phyloP scores from a whole-genome alignment of 768 basidiomycete species.

The Lenzites betulinus region DNA sequence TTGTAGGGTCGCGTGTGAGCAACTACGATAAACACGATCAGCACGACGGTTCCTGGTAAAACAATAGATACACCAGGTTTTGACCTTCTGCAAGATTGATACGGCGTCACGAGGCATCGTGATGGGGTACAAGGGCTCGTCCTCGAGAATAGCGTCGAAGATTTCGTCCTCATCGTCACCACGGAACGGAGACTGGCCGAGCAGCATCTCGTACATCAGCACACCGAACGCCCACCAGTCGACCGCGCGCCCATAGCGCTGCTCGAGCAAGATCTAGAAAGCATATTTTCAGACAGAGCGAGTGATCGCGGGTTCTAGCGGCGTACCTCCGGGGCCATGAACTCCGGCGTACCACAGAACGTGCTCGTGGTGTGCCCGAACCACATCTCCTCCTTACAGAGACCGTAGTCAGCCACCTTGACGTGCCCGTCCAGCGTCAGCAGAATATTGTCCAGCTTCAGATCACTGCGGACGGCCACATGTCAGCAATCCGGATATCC shows the following conservation, averaged over 20 bases:
- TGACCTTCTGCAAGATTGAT: slow-evolving; percentile 90
- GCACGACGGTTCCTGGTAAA: not conserved
- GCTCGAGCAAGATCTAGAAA: slow-evolving; percentile 91
- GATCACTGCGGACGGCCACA: slow-evolving; percentile 57
- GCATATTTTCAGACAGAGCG: not conserved
- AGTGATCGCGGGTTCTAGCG: not conserved
- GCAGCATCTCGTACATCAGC: slow-evolving; percentile 96
- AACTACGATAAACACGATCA: slow-evolving; percentile 51
- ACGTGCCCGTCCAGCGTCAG: slow-evolving; percentile 97
- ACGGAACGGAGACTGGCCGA: slow-evolving; percentile 98
- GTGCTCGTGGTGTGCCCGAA: slow-evolving; percentile 94
- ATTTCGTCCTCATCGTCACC: slow-evolving; percentile 99
- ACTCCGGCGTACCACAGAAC: slow-evolving; percentile 99
- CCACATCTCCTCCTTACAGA: slow-evolving; percentile 99
- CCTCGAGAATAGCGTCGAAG: slow-evolving; percentile 98
- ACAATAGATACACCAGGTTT: not conserved
- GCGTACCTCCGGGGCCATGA: slow-evolving; percentile 96
- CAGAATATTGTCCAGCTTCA: slow-evolving; percentile 98
- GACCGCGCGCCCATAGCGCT: slow-evolving; percentile 96
- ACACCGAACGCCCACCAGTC: slow-evolving; percentile 99
- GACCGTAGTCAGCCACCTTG: slow-evolving; percentile 98
- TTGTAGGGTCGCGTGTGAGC: slow-evolving; percentile 86
- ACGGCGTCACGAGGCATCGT: slow-evolving; percentile 99
- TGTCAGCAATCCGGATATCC: not conserved
- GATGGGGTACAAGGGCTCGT: slow-evolving; percentile 97